Percentiles rank a stretch among this genome's conserved stretches.
Conservation (phyloP, 2,329 filamentous ascomycete species). For the Cytospora paraplurivora region DNA sequence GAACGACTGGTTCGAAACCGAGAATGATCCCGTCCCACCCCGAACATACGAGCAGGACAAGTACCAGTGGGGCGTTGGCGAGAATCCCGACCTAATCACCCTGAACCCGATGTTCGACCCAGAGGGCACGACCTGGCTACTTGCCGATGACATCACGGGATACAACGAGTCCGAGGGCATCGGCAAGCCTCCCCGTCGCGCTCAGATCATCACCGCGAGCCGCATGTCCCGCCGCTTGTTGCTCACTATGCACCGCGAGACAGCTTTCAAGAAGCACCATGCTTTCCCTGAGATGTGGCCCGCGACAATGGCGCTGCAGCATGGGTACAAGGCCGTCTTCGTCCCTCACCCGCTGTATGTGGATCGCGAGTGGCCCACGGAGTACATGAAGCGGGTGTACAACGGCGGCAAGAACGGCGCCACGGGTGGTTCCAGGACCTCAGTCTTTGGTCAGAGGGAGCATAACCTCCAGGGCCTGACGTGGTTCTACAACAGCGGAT, state of each 20-base stretch:
- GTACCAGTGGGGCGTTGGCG: constrained; percentile 83
- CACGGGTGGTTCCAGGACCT: constrained; percentile 70
- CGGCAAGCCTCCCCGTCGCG: constrained; percentile 70
- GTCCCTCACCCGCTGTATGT: constrained; percentile 87
- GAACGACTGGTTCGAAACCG: constrained; percentile 71
- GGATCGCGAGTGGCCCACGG: constrained; percentile 81
- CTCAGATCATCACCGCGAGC: constrained; percentile 85
- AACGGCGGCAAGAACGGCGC: constrained; percentile 78
- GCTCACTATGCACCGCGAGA: constrained; percentile 87
- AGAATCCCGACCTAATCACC: constrained; percentile 89
- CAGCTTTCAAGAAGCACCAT: constrained; percentile 78
- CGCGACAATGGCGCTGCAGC: constrained; percentile 81
- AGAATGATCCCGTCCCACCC: constrained; percentile 74
- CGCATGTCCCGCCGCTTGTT: constrained; percentile 81
- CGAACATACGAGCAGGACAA: constrained; percentile 75
- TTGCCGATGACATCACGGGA: constrained; percentile 80
- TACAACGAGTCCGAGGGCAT: constrained; percentile 66
- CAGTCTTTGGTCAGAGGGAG: constrained; percentile 80
- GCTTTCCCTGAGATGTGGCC: constrained; percentile 99
- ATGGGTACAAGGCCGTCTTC: constrained; percentile 90
- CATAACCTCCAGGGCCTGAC: constrained; percentile 85
- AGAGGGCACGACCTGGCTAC: constrained; percentile 80
- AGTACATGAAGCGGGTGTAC: constrained; percentile 75
- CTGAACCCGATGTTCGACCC: constrained; percentile 93
- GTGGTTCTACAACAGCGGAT: constrained; percentile 90